Base-by-base conservation (phyloP, 208 protist genomes). In the Leishmania martiniquensis region DNA sequence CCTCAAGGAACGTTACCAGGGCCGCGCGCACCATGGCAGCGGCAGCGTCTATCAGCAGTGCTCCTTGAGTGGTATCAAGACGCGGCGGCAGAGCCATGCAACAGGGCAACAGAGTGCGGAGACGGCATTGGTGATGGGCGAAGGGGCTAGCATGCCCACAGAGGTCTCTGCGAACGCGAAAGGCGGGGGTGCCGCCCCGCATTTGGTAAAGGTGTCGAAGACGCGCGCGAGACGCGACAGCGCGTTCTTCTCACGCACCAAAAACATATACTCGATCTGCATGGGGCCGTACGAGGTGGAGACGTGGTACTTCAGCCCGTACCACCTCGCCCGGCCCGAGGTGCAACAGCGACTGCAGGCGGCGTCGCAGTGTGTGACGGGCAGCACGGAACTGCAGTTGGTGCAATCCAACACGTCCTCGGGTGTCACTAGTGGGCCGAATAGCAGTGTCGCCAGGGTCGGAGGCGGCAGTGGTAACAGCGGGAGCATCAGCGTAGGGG, bases 301-400 rank as follows among this genome's bases (percentile, higher is more conserved):
- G 65, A 92, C 98, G 49, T 99, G 99, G 98, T 99, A 99, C 89
- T 99, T 98, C 77, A 98, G 96, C 34, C 99, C 99, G 0, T 99
- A 99, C 78, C 99, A 94, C 82, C 81, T 95, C n/a, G 90, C 93
- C 20, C 85, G 91, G 3, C 91, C 93, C 15, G 81, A 85, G 78
- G 90, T 96, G 78, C 86, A 86, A 74, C 88, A 90, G 76, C 78
- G 82, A 1, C 83, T 95, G 44, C 65, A 88, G 65, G 78, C 82
- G 29, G 88, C 86, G 52, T 84, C 91, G 55, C 81, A 93, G 73
- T 82, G 78, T 54, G 84, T 89, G 25, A 59, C 80, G 29, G 85
- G 85, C 42, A 88, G 83, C 69, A 89, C 88, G 29, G 89, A 91
- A 70, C 79, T 93, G 45, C 85, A 86, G 74, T 76, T 94, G 76